These are phyloP conservation scores for Aspergillus tubingensis DNA, from an alignment of 2,329 filamentous ascomycete genomes.

Conservation along the genomic window DNA sequence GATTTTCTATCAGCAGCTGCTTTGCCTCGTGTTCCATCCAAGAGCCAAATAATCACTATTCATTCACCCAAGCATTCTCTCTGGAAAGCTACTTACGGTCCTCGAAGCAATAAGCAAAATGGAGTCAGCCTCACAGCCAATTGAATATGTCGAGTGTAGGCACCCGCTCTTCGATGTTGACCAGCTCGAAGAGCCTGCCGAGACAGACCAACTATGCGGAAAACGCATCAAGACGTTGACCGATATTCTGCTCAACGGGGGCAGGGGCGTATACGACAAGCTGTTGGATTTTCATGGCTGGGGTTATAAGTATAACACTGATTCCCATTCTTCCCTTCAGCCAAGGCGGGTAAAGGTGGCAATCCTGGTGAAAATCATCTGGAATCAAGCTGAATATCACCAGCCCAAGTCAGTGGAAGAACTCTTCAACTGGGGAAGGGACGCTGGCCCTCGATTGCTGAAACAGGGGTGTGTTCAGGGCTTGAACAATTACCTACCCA, in stretches of 20 bases:
- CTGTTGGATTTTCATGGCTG: slow-evolving; percentile 25
- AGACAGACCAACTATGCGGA: background rate
- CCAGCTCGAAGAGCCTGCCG: background rate
- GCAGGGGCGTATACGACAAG: background rate
- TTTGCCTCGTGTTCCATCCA: too few relatives aligned
- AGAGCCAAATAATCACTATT: too few relatives aligned
- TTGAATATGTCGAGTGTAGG: too few relatives aligned
- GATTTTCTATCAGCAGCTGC: too few relatives aligned
- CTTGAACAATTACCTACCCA: slow-evolving; percentile 14
- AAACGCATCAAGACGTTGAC: background rate
- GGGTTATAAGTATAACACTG: slow-evolving; percentile 21
- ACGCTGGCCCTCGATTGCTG: slow-evolving; percentile 37
- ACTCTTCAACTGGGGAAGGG: slow-evolving; percentile 22
- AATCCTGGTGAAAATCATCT: slow-evolving; percentile 24
- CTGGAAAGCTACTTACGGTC: too few relatives aligned
- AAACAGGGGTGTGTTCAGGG: slow-evolving; percentile 14
- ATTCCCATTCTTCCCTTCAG: background rate
- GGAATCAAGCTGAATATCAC: slow-evolving; percentile 24
- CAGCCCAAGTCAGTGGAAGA: slow-evolving; percentile 19
- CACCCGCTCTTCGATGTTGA: too few relatives aligned
- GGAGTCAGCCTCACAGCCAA: too few relatives aligned
- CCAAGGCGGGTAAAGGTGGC: background rate
- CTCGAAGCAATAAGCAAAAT: too few relatives aligned
- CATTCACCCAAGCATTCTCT: too few relatives aligned
- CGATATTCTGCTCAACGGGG: background rate